Evolutionary conservation across 495 filamentous ascomycete species (phyloP), one percentile per base, ranked within the genome.

Genomic region (Neurospora intermedia): DNA sequence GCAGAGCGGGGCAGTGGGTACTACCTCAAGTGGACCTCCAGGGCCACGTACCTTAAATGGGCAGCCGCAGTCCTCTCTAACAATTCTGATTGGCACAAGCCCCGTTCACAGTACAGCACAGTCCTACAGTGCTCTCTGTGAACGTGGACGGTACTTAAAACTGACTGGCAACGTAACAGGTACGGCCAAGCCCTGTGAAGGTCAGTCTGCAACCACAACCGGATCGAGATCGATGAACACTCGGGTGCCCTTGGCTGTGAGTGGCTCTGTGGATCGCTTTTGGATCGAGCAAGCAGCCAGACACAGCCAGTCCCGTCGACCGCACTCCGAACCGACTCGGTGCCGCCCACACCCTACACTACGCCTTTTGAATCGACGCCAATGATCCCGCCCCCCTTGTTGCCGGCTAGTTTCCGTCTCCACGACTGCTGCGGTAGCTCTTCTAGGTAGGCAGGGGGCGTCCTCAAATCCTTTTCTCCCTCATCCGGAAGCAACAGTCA

Each of bases 301-400:
- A 31, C 48, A 27, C 23, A 31, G 48, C 23, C 48, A 62, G 15
- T 62, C 48, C n/a, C 48, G 48, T 62, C 48, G 13, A 31, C 13
- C 20, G 31, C 48, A 31, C 20, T 31, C 11, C 48, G 48, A 23
- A 62, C 48, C 9, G 48, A 31, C 31, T 31, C 23, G 31, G 23
- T 11, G 48, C 48, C 46, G 46, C 46, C 46, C 46, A 54, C 46
- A 23, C 23, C 46, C 45, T 10, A 48, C 45, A 7, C 45, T 10
- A 48, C 45, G n/a, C 45, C 45, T 48, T 43, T 62, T 31, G 48
- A 15, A 23, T 31, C 20, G 23, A 62, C 48, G 48, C 48, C 10
- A 48, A 48, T 23, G 46, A 20, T 16, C 23, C 85, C 85, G 9
- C 4, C 5, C n/a, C 48, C 48, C 48, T 27, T 62, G 48, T 62